Evolutionary conservation across 345 rosid genomes (phyloP).

Genomic region (Turnera subulata): DNA sequence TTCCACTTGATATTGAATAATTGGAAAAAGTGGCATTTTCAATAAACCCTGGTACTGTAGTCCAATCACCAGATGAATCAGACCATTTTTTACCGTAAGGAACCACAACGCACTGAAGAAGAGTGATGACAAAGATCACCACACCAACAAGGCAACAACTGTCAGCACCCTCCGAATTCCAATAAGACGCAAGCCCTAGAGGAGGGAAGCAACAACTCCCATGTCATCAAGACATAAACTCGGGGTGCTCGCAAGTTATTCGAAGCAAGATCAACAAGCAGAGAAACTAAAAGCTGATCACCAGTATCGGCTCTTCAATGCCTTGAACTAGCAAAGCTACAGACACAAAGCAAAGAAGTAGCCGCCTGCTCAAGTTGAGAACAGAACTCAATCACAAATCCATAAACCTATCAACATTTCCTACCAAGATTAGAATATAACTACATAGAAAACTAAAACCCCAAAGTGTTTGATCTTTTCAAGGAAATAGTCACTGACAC

Average conservation of each 20-base stretch:
- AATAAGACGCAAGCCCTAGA: conserved; percentile 30
- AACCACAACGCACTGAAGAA: conserved; percentile 43
- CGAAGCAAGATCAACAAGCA: no score
- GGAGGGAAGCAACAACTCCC: conserved; percentile 24
- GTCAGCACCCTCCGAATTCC: conserved; percentile 45
- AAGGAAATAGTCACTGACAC: no score
- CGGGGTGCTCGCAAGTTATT: no score
- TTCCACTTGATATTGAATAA: conserved; percentile 13
- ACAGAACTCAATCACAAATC: no score
- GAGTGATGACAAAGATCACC: conserved; percentile 29
- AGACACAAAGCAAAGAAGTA: no score
- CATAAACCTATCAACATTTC: no score
- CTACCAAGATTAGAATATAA: no score
- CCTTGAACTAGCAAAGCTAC: no score
- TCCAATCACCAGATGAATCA: conserved; percentile 18
- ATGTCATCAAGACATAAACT: conserved; percentile 23
- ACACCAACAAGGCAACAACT: conserved; percentile 30
- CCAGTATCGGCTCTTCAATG: no score
- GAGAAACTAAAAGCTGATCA: background rate
- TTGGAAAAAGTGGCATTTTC: conserved; percentile 21
- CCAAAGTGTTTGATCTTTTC: no score
- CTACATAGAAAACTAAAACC: no score
- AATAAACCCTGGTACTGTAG: conserved; percentile 14
- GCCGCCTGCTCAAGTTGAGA: no score
- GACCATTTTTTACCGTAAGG: conserved; percentile 24